These are phyloP conservation scores for Sporothrix protearum DNA, from an alignment of 2,329 filamentous ascomycete genomes.

Conservation along the genomic window DNA sequence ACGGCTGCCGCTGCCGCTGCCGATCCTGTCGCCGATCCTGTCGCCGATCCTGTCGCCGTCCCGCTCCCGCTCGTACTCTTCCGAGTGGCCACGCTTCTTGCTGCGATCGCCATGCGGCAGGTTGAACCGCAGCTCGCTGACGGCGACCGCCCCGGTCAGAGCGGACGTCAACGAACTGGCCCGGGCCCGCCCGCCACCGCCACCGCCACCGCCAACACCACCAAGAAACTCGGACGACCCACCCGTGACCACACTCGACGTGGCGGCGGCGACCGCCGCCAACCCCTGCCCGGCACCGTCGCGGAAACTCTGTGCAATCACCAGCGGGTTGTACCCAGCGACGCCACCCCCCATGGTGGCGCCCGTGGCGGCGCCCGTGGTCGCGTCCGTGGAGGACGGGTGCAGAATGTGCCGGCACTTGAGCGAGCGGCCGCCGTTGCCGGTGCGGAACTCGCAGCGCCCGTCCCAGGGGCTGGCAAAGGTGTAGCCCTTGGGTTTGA, in stretches of 20 bases:
- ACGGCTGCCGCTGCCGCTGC: too few species aligned
- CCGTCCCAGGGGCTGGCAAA: constrained; percentile 87
- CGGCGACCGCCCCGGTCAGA: constrained; percentile 42
- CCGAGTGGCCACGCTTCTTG: not conserved
- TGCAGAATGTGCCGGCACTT: constrained; percentile 68
- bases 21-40: too few species aligned
- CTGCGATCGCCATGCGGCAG: constrained; percentile 61
- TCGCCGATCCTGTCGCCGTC: too few species aligned
- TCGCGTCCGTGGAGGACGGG: not conserved
- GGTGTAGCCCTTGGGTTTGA: constrained; percentile 63
- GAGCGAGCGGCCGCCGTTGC: constrained; percentile 68
- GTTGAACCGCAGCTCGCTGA: constrained; percentile 90
- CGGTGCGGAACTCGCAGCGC: constrained; percentile 79
- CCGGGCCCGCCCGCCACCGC: constrained; percentile 23
- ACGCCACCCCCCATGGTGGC: constrained; percentile 29
- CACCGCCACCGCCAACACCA: too few species aligned
- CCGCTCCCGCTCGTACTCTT: not conserved
- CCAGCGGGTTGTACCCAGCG: constrained; percentile 44
- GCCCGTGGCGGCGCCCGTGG: constrained; percentile 13
- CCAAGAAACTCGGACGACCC: not conserved
- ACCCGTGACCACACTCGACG: constrained; percentile 1
- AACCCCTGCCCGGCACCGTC: constrained; percentile 32
- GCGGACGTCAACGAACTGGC: constrained; percentile 31
- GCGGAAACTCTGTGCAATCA: constrained; percentile 36
- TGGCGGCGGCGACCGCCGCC: constrained; percentile 6